Percentiles rank a stretch among this genome's conserved stretches.
These are phyloP conservation scores for Oldenlandia corymbosa DNA, from an alignment of 257 asterid genomes.

Conservation along the genomic window DNA sequence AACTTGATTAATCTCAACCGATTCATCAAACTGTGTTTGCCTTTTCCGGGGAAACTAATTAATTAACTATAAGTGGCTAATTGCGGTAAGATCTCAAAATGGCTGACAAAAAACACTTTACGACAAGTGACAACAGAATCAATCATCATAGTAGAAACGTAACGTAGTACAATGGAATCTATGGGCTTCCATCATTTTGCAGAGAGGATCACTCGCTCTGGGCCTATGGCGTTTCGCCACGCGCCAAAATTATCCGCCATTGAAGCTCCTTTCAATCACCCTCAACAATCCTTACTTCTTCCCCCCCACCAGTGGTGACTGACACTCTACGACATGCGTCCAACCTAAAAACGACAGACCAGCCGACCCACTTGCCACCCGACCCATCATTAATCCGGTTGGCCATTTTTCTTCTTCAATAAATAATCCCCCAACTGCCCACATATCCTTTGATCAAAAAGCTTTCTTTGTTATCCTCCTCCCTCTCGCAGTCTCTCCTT, in stretches of 20 bases:
- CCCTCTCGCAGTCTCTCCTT: not conserved
- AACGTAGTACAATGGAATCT: too few species aligned
- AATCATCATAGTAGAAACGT: too few species aligned
- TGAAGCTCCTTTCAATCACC: not conserved
- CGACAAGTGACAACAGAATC: too few species aligned
- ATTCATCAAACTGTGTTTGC: too few species aligned
- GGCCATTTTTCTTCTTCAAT: not conserved
- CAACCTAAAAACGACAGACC: too few species aligned
- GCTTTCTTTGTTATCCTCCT: not conserved
- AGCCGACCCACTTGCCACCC: not conserved
- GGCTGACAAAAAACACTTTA: too few species aligned
- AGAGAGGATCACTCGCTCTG: not conserved
- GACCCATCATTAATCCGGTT: not conserved
- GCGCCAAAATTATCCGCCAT: conserved; percentile 8
- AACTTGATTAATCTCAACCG: too few species aligned
- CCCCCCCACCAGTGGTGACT: too few species aligned
- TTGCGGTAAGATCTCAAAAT: too few species aligned
- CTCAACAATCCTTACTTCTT: not conserved
- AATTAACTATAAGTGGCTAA: too few species aligned
- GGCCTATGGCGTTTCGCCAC: not conserved
- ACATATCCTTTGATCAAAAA: not conserved
- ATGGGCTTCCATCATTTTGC: not conserved
- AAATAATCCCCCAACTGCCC: not conserved
- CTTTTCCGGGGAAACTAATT: too few species aligned
- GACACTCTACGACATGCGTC: too few species aligned